These are phyloP conservation scores for Hibiscus tridactylites DNA, from an alignment of 345 rosid species.

Conservation along the genomic window DNA sequence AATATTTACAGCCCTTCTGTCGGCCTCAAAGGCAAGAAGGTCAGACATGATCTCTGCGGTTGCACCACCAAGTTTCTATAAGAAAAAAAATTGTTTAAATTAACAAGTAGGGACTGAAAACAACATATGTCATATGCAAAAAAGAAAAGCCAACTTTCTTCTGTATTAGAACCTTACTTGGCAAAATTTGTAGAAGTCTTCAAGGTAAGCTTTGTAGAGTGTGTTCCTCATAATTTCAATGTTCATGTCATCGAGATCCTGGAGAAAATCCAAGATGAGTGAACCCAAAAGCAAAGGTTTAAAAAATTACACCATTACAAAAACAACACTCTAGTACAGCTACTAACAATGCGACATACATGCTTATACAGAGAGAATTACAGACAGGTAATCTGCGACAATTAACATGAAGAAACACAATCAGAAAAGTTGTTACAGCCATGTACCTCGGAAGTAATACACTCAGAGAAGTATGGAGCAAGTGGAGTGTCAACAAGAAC, in stretches of 20 bases:
- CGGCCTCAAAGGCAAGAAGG: slow-evolving; percentile 94
- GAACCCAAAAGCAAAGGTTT: background rate
- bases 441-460: slow-evolving; percentile 88
- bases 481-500: slow-evolving; percentile 98
- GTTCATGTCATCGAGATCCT: slow-evolving; percentile 99
- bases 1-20: slow-evolving; percentile 93
- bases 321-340: background rate
- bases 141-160: slow-evolving; percentile 1
- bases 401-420: background rate
- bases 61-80: slow-evolving; percentile 96
- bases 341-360: background rate
- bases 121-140: background rate
- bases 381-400: background rate
- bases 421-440: background rate
- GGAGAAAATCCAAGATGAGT: slow-evolving; percentile 3
- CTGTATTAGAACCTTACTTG: slow-evolving; percentile 44
- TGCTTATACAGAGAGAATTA: background rate
- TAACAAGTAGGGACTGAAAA: background rate
- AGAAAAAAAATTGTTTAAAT: background rate
- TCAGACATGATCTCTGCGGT: slow-evolving; percentile 98
- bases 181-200: slow-evolving; percentile 91
- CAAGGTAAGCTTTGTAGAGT: slow-evolving; percentile 92
- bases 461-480: slow-evolving; percentile 97
- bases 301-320: background rate
- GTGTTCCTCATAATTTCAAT: slow-evolving; percentile 96